Conservation (phyloP, 192 early-diverging fungal genomes). For the Gonapodya prolifera region DNA sequence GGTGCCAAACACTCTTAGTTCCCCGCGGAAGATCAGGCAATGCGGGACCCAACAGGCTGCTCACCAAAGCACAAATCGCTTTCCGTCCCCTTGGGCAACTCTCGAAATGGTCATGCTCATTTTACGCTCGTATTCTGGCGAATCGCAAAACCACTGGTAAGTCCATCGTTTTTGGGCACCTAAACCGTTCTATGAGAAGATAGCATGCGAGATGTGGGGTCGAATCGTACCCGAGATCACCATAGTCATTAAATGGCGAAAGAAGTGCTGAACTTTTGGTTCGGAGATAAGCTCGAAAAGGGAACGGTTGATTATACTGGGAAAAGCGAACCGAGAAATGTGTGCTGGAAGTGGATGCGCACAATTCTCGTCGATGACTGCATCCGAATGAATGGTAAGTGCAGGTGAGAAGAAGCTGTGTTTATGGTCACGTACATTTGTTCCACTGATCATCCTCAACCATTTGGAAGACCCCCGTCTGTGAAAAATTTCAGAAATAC, state of each 20-base stretch:
- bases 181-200: too few relatives aligned
- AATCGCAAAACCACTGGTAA: constrained; percentile 20
- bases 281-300: background rate
- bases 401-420: background rate
- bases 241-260: background rate
- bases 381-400: background rate
- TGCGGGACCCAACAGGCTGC: too few relatives aligned
- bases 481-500: too few relatives aligned
- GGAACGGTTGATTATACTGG: background rate
- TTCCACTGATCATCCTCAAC: background rate
- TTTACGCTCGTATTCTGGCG: constrained; percentile 17
- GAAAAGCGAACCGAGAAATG: background rate
- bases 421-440: background rate
- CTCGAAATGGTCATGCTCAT: constrained; percentile 19
- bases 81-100: constrained; percentile 1
- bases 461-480: background rate
- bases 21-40: background rate
- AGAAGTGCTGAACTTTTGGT: background rate
- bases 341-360: background rate
- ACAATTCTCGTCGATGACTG: background rate
- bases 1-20: background rate
- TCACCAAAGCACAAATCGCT: background rate
- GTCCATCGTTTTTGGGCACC: background rate
- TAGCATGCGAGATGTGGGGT: background rate
- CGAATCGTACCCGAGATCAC: background rate